Evolutionary conservation across 2,329 filamentous ascomycete genomes (phyloP), one percentile per base, ranked within the genome.

Genomic region (Fusarium clavum): DNA sequence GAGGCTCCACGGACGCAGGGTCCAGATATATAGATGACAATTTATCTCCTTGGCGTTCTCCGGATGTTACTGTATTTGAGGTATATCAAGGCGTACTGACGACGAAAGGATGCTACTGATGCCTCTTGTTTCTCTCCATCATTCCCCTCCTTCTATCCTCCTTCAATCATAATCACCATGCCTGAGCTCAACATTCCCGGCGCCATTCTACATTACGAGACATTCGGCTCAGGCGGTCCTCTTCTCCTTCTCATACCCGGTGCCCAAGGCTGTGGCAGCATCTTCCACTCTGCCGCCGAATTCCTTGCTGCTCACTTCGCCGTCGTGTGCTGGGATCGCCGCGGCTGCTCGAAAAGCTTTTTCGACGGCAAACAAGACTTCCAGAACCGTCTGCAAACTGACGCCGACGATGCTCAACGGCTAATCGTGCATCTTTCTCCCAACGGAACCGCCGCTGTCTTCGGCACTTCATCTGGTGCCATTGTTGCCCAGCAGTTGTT

Each of bases 11-110:
- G 34, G 6, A 38, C 6, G 5, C 18, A 5, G 34, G 34, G 6
- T n/a, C 18, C 0, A n/a, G 6, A 2, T 10, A 18, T 38, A 9
- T 6, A 1, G 18, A n/a, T n/a, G 2, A 6, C 6, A 2, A 38
- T 11, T n/a, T 38, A 38, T 38, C 5, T 38, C 34, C 34, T 5
- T 3, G 34, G 34, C 18, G 9, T n/a, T 38, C 6, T 38, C 9
- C 18, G 34, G 10, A n/a, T 9, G 10, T n/a, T 11, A 38, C 9
- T 3, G 3, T 38, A 2, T 4, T 6, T 38, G 18, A 38, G 34
- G 34, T 38, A 38, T 38, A 38, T 38, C 18, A 38, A 11, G 27
- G 27, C 6, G 9, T 16, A 3, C 10, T n/a, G 10, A n/a, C 34
- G 34, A 7, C 16, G 4, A 5, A 38, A n/a, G 18, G 34, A 38